Conservation (phyloP, 1,284 basidiomycete genomes). For the Malassezia psittaci region DNA sequence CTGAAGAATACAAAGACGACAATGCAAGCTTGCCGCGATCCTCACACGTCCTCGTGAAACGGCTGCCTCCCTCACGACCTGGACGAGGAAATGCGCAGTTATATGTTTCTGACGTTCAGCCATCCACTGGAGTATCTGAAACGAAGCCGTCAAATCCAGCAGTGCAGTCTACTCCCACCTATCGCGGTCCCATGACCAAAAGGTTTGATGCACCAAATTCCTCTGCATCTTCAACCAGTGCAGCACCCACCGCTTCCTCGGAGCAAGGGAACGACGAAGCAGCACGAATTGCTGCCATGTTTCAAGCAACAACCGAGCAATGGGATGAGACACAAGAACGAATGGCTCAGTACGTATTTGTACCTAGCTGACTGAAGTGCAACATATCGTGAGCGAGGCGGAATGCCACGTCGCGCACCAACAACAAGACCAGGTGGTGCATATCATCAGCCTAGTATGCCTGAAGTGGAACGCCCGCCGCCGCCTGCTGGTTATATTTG, state of each 20-base stretch:
- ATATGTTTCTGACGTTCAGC: slow-evolving; percentile 58
- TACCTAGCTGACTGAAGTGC: slow-evolving; percentile 14
- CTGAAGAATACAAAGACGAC: slow-evolving; percentile 81
- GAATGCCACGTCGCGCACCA: slow-evolving; percentile 32
- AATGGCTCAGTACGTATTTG: slow-evolving; percentile 79
- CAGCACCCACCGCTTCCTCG: neutral
- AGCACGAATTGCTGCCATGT: slow-evolving; percentile 73
- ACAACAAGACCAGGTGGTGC: slow-evolving; percentile 46
- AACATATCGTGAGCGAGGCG: slow-evolving; percentile 37
- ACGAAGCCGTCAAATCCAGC: neutral
- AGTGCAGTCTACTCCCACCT: slow-evolving; percentile 2
- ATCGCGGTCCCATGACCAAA: slow-evolving; percentile 59
- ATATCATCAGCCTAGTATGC: neutral
- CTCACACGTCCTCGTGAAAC: slow-evolving; percentile 82
- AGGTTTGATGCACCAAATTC: slow-evolving; percentile 70
- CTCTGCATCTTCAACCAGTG: slow-evolving; percentile 7
- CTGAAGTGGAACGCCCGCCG: slow-evolving; percentile 22
- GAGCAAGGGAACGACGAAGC: slow-evolving; percentile 29
- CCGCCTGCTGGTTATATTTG: slow-evolving; percentile 77
- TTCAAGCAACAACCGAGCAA: slow-evolving; percentile 75
- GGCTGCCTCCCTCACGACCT: slow-evolving; percentile 69
- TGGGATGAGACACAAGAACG: slow-evolving; percentile 95
- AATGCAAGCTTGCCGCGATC: slow-evolving; percentile 81
- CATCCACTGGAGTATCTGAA: slow-evolving; percentile 14
- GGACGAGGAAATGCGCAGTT: slow-evolving; percentile 86